Evolutionary conservation across 192 early-diverging fungal species (phyloP), one percentile per base, ranked within the genome.

Genomic region (Chytriomyces hyalinus): DNA sequence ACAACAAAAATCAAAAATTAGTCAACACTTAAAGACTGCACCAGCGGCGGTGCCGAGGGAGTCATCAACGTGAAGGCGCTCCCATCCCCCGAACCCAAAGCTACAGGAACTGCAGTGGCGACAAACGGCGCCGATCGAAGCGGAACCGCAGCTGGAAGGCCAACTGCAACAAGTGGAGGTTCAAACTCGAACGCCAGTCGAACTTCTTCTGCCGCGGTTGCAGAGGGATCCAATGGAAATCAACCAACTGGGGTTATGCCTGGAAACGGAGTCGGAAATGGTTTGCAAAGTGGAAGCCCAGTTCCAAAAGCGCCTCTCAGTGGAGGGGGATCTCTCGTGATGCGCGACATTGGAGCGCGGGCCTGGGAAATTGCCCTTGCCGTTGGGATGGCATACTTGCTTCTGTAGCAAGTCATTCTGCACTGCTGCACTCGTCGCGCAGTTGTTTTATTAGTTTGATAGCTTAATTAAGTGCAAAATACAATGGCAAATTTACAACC

Each of bases 241-340:
- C 36, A 36, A 36, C 36, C 36, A 36, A 36, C 36, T 36, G 36
- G 36, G 36, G 36, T 36, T 57, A 20, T 57, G 13, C 1, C 53
- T 57, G 53, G 53, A 57, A 20, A 57, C 20, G 13, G 15, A 20
- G 20, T 17, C 2, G 44, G 15, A 15, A 47, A 47, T 43, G 28
- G 28, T 6, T 67, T 45, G 11, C 46, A 28, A 7, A 17, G 11
- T 48, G 66, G 66, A 50, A 57, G 49, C 20, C 51, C 69, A 5
- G 69, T 71, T 36, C 69, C 69, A 24, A 60, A 51, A 26, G 69
- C 50, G 8, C 9, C 17, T 7, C 57, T 71, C 44, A 71, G 57
- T 43, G 63, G 17, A 6, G 66, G 15, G 53, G 20, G 15, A 57
- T 67, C 66, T 28, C 46, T 43, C 4, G 26, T 22, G 44, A 15